Evolutionary conservation across 148 eudicot species (phyloP).

Genomic region (Cornus kousa): DNA sequence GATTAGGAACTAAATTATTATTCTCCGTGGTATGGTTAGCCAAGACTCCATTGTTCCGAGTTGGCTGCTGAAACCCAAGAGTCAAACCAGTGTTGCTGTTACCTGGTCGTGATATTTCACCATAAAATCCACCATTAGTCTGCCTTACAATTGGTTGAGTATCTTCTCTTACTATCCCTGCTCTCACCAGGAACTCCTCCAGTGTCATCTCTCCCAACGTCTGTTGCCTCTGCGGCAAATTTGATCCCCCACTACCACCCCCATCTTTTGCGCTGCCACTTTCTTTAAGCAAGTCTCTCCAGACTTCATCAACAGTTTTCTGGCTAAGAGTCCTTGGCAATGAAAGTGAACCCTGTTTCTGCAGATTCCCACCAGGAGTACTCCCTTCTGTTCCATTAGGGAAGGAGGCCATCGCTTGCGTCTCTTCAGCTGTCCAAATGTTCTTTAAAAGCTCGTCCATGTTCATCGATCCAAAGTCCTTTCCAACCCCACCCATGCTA

Average conservation of each 20-base stretch:
- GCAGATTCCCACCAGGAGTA: slow-evolving; percentile 32
- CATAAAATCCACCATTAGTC: slow-evolving; percentile 19
- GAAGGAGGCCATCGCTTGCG: slow-evolving; percentile 31
- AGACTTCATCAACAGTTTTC: slow-evolving; percentile 61
- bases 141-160: slow-evolving; percentile 20
- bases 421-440: slow-evolving; percentile 58
- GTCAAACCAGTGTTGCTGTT: slow-evolving; percentile 21
- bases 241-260: slow-evolving; percentile 12
- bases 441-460: slow-evolving; percentile 56
- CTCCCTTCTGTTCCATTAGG: slow-evolving; percentile 17
- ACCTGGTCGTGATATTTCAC: slow-evolving; percentile 17
- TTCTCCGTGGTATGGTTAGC: slow-evolving; percentile 16
- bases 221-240: slow-evolving; percentile 35
- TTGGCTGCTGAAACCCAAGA: slow-evolving; percentile 40
- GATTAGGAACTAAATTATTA: slow-evolving; percentile 11
- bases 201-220: slow-evolving; percentile 52
- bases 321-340: slow-evolving; percentile 57
- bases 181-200: slow-evolving; percentile 47
- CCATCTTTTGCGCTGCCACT: slow-evolving; percentile 25
- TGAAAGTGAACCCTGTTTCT: slow-evolving; percentile 49
- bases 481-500: slow-evolving; percentile 39
- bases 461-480: slow-evolving; percentile 65
- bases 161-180: slow-evolving; percentile 56
- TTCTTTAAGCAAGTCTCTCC: slow-evolving; percentile 41
- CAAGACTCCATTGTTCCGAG: slow-evolving; percentile 16